Conservation (phyloP, 768 basidiomycete genomes). For the Mrakia blollopis region DNA sequence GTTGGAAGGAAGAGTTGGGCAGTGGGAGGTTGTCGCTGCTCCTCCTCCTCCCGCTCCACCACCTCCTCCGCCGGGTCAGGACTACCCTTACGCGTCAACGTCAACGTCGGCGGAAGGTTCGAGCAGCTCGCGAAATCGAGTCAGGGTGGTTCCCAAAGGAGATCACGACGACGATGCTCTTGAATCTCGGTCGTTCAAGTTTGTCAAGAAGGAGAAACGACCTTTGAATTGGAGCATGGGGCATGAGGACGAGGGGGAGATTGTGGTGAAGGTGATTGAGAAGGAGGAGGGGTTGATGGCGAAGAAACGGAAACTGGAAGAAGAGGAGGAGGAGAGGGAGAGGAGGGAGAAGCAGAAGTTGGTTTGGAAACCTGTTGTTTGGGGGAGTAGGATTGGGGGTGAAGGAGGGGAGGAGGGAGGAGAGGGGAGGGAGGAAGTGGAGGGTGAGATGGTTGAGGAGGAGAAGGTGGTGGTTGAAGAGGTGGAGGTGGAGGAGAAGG, state of each 20-base stretch:
- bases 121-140: constrained; percentile 1
- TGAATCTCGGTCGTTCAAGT: constrained; percentile 28
- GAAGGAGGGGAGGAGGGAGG: constrained; percentile 25
- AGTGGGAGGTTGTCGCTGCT: constrained; percentile 66
- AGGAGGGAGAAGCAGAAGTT: constrained; percentile 27
- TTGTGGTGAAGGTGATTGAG: constrained; percentile 55
- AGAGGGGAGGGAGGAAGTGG: neutral
- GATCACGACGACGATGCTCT: constrained; percentile 37
- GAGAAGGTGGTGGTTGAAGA: neutral
- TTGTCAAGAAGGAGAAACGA: constrained; percentile 34
- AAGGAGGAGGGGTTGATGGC: constrained; percentile 50
- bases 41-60: constrained; percentile 34
- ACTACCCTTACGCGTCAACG: constrained; percentile 37
- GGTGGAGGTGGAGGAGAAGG: constrained; percentile 21
- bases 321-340: constrained; percentile 33
- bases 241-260: constrained; percentile 71
- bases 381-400: constrained; percentile 27
- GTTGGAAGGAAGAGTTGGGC: constrained; percentile 66
- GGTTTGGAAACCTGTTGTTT: constrained; percentile 25
- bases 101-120: constrained; percentile 12
- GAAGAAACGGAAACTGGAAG: constrained; percentile 34
- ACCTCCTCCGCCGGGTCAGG: too few relatives aligned
- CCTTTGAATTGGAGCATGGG: constrained; percentile 47
- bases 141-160: neutral
- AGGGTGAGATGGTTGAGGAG: neutral